Conservation (phyloP, 2,329 filamentous ascomycete genomes). For the Diaporthe australafricana region DNA sequence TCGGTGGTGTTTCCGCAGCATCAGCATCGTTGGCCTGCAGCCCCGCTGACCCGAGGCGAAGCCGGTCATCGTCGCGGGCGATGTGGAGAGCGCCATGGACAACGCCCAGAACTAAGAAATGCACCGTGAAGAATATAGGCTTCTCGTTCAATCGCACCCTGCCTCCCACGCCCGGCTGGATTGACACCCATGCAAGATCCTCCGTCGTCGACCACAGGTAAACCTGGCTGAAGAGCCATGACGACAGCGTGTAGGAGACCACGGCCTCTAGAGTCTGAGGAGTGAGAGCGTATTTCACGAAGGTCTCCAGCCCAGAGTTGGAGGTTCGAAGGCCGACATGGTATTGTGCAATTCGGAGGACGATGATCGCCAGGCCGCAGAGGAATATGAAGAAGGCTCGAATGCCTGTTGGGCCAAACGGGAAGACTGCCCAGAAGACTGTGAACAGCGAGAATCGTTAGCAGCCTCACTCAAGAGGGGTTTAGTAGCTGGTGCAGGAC, state of each 20-base stretch:
- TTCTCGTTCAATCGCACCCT: constrained; percentile 86
- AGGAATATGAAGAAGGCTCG: constrained; percentile 82
- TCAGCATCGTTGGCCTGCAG: constrained; percentile 38
- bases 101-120: constrained; percentile 75
- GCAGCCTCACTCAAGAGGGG: background rate
- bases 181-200: constrained; percentile 74
- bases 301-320: constrained; percentile 73
- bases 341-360: constrained; percentile 87
- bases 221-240: constrained; percentile 81
- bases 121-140: constrained; percentile 81
- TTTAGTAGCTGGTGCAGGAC: background rate
- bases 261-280: constrained; percentile 76
- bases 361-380: constrained; percentile 80
- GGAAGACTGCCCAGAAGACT: constrained; percentile 91
- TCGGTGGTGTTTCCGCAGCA: constrained; percentile 41
- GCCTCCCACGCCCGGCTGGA: constrained; percentile 78
- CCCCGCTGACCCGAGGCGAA: constrained; percentile 60
- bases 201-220: constrained; percentile 80
- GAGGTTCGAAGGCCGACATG: constrained; percentile 81
- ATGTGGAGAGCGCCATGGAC: constrained; percentile 79
- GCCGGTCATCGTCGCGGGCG: constrained; percentile 77
- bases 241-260: constrained; percentile 82
- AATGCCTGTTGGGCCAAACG: constrained; percentile 79
- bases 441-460: constrained; percentile 5
- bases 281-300: constrained; percentile 68